Evolutionary conservation across 805 yeast genomes (phyloP).

Genomic region (Starmerella sp.): DNA sequence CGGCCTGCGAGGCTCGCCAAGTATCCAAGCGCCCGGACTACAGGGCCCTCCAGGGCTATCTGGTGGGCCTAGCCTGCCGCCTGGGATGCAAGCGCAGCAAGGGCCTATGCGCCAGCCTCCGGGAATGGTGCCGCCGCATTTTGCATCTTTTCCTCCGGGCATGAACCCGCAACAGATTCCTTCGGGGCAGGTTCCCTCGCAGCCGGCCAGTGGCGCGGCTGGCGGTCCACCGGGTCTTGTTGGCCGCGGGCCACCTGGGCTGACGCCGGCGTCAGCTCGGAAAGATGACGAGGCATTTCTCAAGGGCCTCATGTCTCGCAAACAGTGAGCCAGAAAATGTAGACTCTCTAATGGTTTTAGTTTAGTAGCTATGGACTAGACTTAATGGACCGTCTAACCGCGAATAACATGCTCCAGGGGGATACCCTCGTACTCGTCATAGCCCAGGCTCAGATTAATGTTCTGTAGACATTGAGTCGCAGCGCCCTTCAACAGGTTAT

Average conservation of each 20-base stretch:
- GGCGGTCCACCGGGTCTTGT: conserved; percentile 1
- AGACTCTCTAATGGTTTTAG: not conserved
- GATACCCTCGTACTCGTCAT: conserved; percentile 90
- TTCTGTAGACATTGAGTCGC: conserved; percentile 97
- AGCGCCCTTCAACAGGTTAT: conserved; percentile 93
- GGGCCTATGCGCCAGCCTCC: conserved; percentile 1
- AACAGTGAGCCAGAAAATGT: not conserved
- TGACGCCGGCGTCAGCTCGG: conserved; percentile 4
- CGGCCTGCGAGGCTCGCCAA: not conserved
- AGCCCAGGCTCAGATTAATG: conserved; percentile 79
- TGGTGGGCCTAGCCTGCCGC: not conserved
- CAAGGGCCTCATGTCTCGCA: conserved; percentile 5
- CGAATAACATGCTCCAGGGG: conserved; percentile 38
- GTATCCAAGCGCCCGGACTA: not conserved
- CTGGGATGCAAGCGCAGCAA: not conserved
- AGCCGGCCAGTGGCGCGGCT: not conserved
- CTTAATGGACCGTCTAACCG: conserved; percentile 13
- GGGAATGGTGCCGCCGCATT: conserved; percentile 5
- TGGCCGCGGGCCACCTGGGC: not conserved
- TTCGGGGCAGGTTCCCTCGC: not conserved
- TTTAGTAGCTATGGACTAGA: not conserved
- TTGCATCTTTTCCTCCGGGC: conserved; percentile 9
- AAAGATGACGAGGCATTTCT: conserved; percentile 13
- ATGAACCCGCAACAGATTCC: conserved; percentile 4
- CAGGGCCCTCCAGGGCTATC: not conserved